A percentile compares a stretch with the other conserved stretches of the same genome.
phyloP scores from a whole-genome alignment of 148 eudicot species.

The Nyssa sinensis region DNA sequence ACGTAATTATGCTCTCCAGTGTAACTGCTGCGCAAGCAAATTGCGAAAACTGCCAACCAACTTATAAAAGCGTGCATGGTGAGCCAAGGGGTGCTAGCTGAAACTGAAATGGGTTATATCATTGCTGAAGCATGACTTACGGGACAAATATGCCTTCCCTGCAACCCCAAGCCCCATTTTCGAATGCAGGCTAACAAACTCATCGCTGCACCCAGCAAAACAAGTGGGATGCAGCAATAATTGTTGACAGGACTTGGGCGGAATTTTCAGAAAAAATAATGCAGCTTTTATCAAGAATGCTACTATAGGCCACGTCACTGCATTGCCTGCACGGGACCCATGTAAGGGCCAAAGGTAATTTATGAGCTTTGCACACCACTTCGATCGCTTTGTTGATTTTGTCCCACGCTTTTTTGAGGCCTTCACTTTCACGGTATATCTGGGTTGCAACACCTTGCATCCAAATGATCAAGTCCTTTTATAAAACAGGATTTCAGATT shows the following conservation, averaged over 20 bases:
- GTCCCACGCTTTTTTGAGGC: neutral
- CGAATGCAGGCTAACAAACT: neutral
- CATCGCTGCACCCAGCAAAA: too few species aligned
- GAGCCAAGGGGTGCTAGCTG: conserved; percentile 29
- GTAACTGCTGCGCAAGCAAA: conserved; percentile 17
- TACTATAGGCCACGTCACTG: neutral
- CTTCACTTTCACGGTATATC: neutral
- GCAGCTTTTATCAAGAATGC: neutral
- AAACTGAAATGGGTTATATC: conserved; percentile 22
- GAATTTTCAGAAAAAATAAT: neutral
- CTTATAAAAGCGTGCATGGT: conserved; percentile 16
- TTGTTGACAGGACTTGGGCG: neutral
- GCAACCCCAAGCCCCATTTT: conserved; percentile 21
- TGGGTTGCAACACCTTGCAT: neutral
- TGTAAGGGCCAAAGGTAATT: neutral
- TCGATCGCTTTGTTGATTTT: neutral
- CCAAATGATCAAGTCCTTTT: neutral
- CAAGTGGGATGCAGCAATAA: too few species aligned
- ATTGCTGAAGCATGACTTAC: conserved; percentile 21
- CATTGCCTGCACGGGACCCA: conserved; percentile 12
- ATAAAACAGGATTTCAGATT: neutral
- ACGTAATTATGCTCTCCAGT: conserved; percentile 21
- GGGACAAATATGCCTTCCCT: too few species aligned
- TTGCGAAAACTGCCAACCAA: conserved; percentile 21
- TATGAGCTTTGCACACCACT: neutral